A percentile compares a stretch with the other conserved stretches of the same genome.
phyloP scores from a whole-genome alignment of 371 early-diverging fungal genomes.

The Mucor racemosus region DNA sequence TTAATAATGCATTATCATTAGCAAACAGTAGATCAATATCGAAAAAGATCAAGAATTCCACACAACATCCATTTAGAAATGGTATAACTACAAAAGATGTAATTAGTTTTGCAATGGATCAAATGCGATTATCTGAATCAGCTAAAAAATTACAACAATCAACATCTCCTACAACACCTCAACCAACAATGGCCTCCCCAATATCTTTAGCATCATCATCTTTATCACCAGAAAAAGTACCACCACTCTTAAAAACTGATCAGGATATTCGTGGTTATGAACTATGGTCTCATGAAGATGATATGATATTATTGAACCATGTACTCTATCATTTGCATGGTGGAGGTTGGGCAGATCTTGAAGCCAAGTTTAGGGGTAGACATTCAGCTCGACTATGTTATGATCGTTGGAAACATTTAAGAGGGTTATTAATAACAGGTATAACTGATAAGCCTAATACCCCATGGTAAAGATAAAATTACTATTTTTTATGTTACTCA shows the following conservation, averaged over 20 bases:
- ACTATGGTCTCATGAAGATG: conserved; percentile 37
- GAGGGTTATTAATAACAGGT: conserved; percentile 25
- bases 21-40: neutral
- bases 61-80: neutral
- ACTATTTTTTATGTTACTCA: no score
- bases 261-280: conserved; percentile 51
- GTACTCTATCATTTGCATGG: conserved; percentile 28
- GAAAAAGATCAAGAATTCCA: neutral
- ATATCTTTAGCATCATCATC: neutral
- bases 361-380: conserved; percentile 26
- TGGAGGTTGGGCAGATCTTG: conserved; percentile 33
- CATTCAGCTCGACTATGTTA: conserved; percentile 35
- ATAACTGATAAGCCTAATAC: conserved; percentile 26
- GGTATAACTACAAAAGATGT: conserved; percentile 19
- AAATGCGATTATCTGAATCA: conserved; percentile 23
- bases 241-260: conserved; percentile 38
- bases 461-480: conserved; percentile 8
- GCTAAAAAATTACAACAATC: neutral
- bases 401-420: conserved; percentile 32
- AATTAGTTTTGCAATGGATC: conserved; percentile 23
- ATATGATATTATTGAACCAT: conserved; percentile 29
- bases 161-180: neutral
- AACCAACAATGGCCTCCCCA: conserved; percentile 1
- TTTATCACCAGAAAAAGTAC: conserved; percentile 11
- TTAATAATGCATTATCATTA: neutral